Evolutionary conservation across 2,329 filamentous ascomycete species (phyloP).

Genomic region (Claviceps sorghi): DNA sequence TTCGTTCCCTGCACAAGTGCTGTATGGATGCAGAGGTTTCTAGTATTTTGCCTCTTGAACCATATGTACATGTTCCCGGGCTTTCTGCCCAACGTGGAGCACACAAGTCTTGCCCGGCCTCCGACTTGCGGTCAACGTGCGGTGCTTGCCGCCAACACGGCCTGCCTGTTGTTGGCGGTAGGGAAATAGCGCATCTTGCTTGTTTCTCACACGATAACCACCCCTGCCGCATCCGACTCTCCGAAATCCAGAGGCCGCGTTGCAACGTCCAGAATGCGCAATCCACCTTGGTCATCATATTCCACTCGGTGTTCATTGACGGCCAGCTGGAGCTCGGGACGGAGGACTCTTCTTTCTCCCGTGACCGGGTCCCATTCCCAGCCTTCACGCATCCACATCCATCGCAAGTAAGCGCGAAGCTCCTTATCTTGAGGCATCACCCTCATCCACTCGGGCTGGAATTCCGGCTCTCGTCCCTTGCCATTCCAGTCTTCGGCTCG

Average conservation of each 20-base stretch:
- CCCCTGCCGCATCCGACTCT: background rate
- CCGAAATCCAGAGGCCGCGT: background rate
- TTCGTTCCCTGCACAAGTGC: too few species aligned
- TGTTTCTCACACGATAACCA: too few species aligned
- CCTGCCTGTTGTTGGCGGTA: too few species aligned
- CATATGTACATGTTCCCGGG: too few species aligned
- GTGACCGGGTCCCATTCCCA: slow-evolving; percentile 66
- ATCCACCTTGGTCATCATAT: slow-evolving; percentile 34
- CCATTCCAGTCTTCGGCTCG: slow-evolving; percentile 54
- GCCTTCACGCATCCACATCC: slow-evolving; percentile 85
- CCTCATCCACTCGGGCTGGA: slow-evolving; percentile 83
- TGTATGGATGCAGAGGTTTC: too few species aligned
- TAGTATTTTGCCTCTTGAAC: too few species aligned
- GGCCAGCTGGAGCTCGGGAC: slow-evolving; percentile 37
- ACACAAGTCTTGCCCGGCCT: too few species aligned
- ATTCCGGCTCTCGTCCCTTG: slow-evolving; percentile 31
- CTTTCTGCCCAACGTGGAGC: background rate
- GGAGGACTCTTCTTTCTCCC: slow-evolving; percentile 43
- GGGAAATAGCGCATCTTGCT: too few species aligned
- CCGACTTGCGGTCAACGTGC: too few species aligned
- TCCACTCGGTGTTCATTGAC: slow-evolving; percentile 43
- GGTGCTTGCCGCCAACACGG: too few species aligned
- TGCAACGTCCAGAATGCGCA: slow-evolving; percentile 25
- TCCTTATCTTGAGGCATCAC: slow-evolving; percentile 78
- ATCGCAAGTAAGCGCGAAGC: slow-evolving; percentile 68